These are phyloP conservation scores for Lachnellula subtilissima DNA, from an alignment of 2,329 filamentous ascomycete genomes.

Conservation along the genomic window DNA sequence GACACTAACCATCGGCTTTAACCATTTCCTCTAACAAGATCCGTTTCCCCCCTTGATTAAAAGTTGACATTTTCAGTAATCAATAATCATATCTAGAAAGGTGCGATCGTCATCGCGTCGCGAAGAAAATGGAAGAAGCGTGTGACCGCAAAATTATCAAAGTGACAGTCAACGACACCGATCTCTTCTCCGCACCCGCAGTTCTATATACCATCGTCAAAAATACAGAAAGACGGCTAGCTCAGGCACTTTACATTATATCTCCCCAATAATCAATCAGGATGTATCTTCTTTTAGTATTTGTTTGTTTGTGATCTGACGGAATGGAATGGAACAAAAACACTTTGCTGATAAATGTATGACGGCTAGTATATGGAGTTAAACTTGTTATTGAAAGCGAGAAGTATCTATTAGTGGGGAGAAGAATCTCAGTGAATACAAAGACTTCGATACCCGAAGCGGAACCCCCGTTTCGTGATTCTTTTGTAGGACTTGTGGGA, in stretches of 20 bases:
- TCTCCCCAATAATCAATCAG: too few relatives aligned
- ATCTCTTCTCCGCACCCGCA: slow-evolving; percentile 41
- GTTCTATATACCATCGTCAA: slow-evolving; percentile 46
- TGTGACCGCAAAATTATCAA: slow-evolving; percentile 44
- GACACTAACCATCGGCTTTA: too few relatives aligned
- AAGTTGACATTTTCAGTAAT: neutral
- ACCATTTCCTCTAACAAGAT: neutral
- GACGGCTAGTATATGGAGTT: slow-evolving; percentile 11
- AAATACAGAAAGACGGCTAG: slow-evolving; percentile 48
- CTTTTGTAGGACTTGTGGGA: slow-evolving; percentile 43
- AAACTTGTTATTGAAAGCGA: slow-evolving; percentile 32
- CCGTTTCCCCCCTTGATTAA: neutral
- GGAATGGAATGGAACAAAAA: too few relatives aligned
- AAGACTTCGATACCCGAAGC: slow-evolving; percentile 41
- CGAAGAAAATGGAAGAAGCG: slow-evolving; percentile 29
- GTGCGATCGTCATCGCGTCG: neutral
- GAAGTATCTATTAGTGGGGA: slow-evolving; percentile 36
- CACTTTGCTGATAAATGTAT: neutral
- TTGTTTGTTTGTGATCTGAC: too few relatives aligned
- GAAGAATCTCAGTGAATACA: slow-evolving; percentile 40
- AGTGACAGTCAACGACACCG: slow-evolving; percentile 43
- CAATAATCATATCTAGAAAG: neutral
- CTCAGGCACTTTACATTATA: slow-evolving; percentile 1
- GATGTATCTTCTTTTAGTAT: too few relatives aligned
- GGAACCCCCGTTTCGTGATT: slow-evolving; percentile 41